phyloP scores from a whole-genome alignment of 768 basidiomycete genomes.

The Tephrocybe sp. region DNA sequence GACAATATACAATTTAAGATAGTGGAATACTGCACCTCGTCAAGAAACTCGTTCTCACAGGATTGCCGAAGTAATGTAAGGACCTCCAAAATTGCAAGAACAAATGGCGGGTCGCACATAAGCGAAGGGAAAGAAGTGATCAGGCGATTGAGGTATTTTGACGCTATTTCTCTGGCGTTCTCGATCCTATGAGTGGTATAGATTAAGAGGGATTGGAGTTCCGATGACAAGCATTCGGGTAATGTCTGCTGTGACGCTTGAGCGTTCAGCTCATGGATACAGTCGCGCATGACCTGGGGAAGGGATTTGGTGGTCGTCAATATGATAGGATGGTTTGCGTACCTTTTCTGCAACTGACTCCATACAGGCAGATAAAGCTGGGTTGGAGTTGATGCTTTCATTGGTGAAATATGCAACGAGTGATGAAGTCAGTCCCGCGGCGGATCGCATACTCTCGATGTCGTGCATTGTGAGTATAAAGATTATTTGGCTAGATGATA shows the following conservation, averaged over 20 bases:
- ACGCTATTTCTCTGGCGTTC: conserved; percentile 79
- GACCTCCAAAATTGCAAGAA: conserved; percentile 88
- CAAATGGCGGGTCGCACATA: conserved; percentile 85
- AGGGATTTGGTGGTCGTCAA: conserved; percentile 6
- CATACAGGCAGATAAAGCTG: conserved; percentile 70
- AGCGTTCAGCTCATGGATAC: conserved; percentile 64
- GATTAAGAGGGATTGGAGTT: conserved; percentile 74
- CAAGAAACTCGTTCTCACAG: conserved; percentile 86
- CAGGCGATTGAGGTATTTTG: conserved; percentile 79
- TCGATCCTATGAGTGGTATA: conserved; percentile 78
- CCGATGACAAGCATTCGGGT: conserved; percentile 61
- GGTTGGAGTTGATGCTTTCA: conserved; percentile 73
- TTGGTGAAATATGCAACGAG: conserved; percentile 87
- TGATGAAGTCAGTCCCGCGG: conserved; percentile 75
- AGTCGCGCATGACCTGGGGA: conserved; percentile 72
- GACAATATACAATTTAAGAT: background rate
- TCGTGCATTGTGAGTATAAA: conserved; percentile 86
- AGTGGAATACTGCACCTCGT: conserved; percentile 61
- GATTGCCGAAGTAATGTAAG: conserved; percentile 84
- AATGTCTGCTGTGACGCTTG: conserved; percentile 81
- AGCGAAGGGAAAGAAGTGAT: conserved; percentile 92
- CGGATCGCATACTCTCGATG: conserved; percentile 83
- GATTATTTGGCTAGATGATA: conserved; percentile 81
- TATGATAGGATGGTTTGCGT: background rate
- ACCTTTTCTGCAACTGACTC: conserved; percentile 87